phyloP scores from a whole-genome alignment of 176 grass and related monocot genomes.

The Thinopyrum elongatum region DNA sequence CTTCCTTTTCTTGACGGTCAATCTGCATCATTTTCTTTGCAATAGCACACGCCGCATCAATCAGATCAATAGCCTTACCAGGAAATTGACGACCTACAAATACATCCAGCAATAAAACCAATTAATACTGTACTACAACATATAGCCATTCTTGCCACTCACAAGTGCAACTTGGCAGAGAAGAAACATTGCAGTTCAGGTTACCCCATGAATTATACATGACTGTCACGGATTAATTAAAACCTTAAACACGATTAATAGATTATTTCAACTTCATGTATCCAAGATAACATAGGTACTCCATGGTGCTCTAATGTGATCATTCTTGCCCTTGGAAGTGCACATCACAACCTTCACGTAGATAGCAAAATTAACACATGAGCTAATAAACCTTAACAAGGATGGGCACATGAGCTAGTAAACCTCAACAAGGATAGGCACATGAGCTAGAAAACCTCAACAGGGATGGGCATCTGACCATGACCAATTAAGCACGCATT shows the following conservation, averaged over 20 bases:
- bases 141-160: not conserved
- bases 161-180: not conserved
- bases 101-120: not conserved
- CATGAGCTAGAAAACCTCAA: too few species aligned
- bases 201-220: not conserved
- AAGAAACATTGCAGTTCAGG: not conserved
- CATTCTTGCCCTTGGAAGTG: not conserved
- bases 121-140: not conserved
- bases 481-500: not conserved
- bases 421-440: too few species aligned
- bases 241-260: not conserved
- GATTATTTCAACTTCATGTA: not conserved
- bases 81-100: slow-evolving; percentile 31
- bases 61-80: slow-evolving; percentile 95
- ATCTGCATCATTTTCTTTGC: too few species aligned
- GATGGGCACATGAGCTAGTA: too few species aligned
- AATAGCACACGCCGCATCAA: slow-evolving; percentile 40
- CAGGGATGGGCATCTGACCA: not conserved
- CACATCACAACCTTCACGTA: not conserved
- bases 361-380: too few species aligned
- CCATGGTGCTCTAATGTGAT: not conserved
- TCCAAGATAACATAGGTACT: not conserved
- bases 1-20: too few species aligned
- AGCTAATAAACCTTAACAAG: too few species aligned
- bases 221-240: not conserved